Conservation (phyloP, 1,284 basidiomycete species). For the Coniferiporia weirii region DNA sequence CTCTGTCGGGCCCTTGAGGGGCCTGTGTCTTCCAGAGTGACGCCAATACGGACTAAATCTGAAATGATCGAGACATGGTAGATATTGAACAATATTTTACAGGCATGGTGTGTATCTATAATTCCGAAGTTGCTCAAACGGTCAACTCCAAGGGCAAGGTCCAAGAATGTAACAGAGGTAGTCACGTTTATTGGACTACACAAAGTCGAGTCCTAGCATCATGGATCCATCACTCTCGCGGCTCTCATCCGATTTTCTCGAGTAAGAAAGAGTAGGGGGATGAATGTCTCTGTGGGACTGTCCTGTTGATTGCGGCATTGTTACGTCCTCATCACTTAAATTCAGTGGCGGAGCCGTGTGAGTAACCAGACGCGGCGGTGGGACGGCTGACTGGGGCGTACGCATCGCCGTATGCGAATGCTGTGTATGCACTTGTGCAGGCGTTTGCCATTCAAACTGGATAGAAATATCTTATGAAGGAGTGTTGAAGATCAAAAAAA, state of each 20-base stretch:
- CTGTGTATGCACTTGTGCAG: background rate
- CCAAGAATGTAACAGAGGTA: too few species aligned
- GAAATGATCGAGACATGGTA: background rate
- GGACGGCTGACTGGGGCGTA: background rate
- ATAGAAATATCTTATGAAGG: background rate
- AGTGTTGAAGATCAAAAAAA: background rate
- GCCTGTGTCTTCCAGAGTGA: too few species aligned
- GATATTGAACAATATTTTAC: background rate
- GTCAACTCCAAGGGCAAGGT: too few species aligned
- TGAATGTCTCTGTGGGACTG: background rate
- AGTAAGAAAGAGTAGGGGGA: background rate
- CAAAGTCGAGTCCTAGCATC: conserved; percentile 17
- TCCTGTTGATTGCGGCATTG: background rate
- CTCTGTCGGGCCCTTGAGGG: too few species aligned
- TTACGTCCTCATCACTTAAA: conserved; percentile 8
- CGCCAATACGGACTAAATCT: background rate
- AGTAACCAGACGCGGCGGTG: background rate
- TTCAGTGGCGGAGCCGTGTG: background rate
- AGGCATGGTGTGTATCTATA: background rate
- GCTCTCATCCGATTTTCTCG: conserved; percentile 9
- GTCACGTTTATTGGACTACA: background rate
- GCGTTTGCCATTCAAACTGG: conserved; percentile 18
- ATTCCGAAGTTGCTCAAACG: too few species aligned
- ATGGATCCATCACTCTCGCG: conserved; percentile 13
- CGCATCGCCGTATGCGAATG: background rate